A percentile compares a stretch with the other conserved stretches of the same genome.
phyloP scores from a whole-genome alignment of 129 eudicot species.

The Helianthus tuberosus region DNA sequence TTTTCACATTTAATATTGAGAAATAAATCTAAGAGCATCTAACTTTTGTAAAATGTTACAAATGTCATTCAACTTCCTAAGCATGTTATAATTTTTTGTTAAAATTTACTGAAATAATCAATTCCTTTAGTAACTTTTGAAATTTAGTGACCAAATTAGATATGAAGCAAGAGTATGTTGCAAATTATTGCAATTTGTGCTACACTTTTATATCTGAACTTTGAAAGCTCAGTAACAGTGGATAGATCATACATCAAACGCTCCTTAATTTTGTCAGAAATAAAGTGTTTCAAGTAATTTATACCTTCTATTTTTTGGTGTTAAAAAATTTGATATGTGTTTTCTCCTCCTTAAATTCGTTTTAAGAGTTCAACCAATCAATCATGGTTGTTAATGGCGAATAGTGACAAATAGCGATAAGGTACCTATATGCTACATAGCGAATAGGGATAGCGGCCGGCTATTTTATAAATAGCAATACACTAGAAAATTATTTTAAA shows the following conservation, averaged over 20 bases:
- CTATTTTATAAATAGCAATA: no score
- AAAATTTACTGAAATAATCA: background rate
- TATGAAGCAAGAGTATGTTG: background rate
- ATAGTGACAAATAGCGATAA: no score
- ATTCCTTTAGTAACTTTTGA: background rate
- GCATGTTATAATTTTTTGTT: background rate
- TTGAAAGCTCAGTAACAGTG: background rate
- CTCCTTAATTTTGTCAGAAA: background rate
- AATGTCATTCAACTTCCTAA: no score
- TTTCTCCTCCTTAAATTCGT: background rate
- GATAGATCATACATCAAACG: background rate
- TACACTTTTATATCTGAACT: background rate
- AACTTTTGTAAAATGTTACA: background rate
- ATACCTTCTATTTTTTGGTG: background rate
- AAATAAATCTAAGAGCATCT: background rate
- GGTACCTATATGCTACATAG: no score
- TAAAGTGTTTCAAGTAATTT: background rate
- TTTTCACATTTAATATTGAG: background rate
- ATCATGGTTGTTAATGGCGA: no score
- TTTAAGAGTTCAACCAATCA: conserved; percentile 4
- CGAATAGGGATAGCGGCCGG: no score
- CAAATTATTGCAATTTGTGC: background rate
- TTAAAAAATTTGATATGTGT: background rate
- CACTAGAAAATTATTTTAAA: no score
- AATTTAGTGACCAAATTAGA: background rate